Evolutionary conservation across 2,329 filamentous ascomycete species (phyloP).

Genomic region (Myriangium duriaei): DNA sequence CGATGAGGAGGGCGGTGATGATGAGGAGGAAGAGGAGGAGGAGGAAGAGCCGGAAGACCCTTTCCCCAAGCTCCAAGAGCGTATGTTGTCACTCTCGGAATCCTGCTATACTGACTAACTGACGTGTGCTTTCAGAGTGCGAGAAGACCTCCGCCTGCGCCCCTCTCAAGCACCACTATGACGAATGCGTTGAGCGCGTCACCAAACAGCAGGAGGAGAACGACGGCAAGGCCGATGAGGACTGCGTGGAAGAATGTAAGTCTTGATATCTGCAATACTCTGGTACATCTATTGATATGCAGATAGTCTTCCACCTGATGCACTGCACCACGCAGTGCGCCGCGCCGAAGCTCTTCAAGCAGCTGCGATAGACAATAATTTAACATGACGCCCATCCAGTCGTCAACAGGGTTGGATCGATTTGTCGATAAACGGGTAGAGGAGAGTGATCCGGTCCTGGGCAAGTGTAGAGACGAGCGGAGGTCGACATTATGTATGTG

Average conservation of each 20-base stretch:
- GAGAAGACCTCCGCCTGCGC: slow-evolving; percentile 73
- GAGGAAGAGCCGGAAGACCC: slow-evolving; percentile 72
- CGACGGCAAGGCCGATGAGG: slow-evolving; percentile 70
- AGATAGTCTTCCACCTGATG: slow-evolving; percentile 91
- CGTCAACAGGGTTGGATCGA: background rate
- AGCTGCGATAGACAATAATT: slow-evolving; percentile 59
- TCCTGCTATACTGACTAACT: slow-evolving; percentile 3
- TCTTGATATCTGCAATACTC: background rate
- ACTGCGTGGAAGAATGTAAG: slow-evolving; percentile 99
- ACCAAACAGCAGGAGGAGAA: slow-evolving; percentile 58
- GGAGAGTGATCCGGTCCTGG: background rate
- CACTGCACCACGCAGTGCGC: slow-evolving; percentile 91
- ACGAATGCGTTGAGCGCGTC: slow-evolving; percentile 95
- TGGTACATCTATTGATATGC: background rate
- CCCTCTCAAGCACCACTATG: slow-evolving; percentile 91
- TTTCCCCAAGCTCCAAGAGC: slow-evolving; percentile 82
- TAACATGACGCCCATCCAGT: background rate
- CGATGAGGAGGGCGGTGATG: slow-evolving; percentile 52
- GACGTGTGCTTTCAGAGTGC: slow-evolving; percentile 87
- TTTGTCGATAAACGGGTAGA: slow-evolving; percentile 1
- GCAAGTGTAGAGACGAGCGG: no score
- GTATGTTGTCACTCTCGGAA: slow-evolving; percentile 42
- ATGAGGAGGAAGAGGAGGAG: slow-evolving; percentile 70
- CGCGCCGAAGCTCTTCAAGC: slow-evolving; percentile 86
- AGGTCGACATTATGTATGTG: no score